Percentiles rank a stretch among this genome's conserved stretches.
These are phyloP conservation scores for Rhinocladiella similis DNA, from an alignment of 2,329 filamentous ascomycete species.

Conservation along the genomic window DNA sequence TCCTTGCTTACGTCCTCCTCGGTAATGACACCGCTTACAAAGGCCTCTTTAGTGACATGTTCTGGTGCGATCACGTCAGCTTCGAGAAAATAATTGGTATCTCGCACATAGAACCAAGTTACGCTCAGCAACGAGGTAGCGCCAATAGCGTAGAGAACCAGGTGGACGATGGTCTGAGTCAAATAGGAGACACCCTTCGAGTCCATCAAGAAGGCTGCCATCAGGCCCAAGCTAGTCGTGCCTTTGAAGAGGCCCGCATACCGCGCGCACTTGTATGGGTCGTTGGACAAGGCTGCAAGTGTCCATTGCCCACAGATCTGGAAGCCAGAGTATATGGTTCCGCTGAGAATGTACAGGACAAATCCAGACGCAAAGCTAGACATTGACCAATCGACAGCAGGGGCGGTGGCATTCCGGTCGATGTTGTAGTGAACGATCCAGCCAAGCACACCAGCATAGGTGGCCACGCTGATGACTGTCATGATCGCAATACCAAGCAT, in stretches of 20 bases:
- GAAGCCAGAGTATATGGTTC: slow-evolving; percentile 12
- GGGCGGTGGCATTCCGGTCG: background rate
- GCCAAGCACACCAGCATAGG: background rate
- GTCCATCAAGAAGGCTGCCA: slow-evolving; percentile 23
- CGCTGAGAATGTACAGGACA: slow-evolving; percentile 11
- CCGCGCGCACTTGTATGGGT: slow-evolving; percentile 15
- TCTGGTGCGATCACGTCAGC: slow-evolving; percentile 26
- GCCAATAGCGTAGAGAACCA: slow-evolving; percentile 18
- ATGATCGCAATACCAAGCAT: slow-evolving; percentile 12
- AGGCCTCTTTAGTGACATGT: no score
- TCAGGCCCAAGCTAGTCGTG: slow-evolving; percentile 17
- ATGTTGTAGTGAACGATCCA: slow-evolving; percentile 14
- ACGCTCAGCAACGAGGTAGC: slow-evolving; percentile 8
- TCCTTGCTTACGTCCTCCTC: no score
- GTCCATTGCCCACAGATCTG: slow-evolving; percentile 14
- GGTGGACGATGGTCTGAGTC: slow-evolving; percentile 16
- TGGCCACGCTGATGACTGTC: slow-evolving; percentile 2
- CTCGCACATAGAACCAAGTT: slow-evolving; percentile 14
- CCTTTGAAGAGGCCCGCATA: slow-evolving; percentile 21
- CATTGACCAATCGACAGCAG: slow-evolving; percentile 7
- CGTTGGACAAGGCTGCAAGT: slow-evolving; percentile 18
- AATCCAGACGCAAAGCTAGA: background rate
- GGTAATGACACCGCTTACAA: no score
- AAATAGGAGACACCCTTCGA: slow-evolving; percentile 13
- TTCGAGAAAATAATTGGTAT: slow-evolving; percentile 28